These are phyloP conservation scores for Pythium oligandrum DNA, from an alignment of 352 stramenopile genomes.

Conservation along the genomic window DNA sequence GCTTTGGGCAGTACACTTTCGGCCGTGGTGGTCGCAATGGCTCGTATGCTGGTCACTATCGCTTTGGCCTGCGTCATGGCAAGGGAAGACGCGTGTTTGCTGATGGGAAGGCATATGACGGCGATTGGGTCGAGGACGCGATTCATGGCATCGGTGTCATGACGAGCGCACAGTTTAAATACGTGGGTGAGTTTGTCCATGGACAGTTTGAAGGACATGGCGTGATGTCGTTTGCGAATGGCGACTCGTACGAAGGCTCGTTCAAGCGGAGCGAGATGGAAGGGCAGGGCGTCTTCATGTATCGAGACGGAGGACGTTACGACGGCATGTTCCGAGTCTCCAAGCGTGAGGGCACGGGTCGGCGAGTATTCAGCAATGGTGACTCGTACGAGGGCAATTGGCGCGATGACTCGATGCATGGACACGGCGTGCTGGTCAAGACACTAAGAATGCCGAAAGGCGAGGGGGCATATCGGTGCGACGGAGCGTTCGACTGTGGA, in stretches of 20 bases:
- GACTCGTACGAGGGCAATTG: slow-evolving; percentile 57
- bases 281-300: slow-evolving; percentile 38
- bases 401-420: slow-evolving; percentile 55
- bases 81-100: slow-evolving; percentile 58
- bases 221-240: slow-evolving; percentile 46
- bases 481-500: slow-evolving; percentile 40
- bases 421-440: slow-evolving; percentile 32
- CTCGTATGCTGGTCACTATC: slow-evolving; percentile 61
- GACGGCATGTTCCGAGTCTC: slow-evolving; percentile 40
- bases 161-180: slow-evolving; percentile 42
- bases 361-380: slow-evolving; percentile 42
- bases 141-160: slow-evolving; percentile 53
- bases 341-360: slow-evolving; percentile 48
- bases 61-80: slow-evolving; percentile 47
- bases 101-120: slow-evolving; percentile 52
- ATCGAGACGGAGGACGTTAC: slow-evolving; percentile 49
- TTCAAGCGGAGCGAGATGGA: slow-evolving; percentile 43
- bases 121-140: slow-evolving; percentile 55
- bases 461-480: slow-evolving; percentile 28
- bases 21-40: slow-evolving; percentile 37
- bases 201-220: slow-evolving; percentile 56
- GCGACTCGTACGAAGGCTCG: slow-evolving; percentile 66
- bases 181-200: slow-evolving; percentile 50
- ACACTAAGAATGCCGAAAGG: neutral
- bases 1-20: slow-evolving; percentile 50